Base-by-base conservation (phyloP, 1,139 yeast genomes). In the Candida frijolesensis region DNA sequence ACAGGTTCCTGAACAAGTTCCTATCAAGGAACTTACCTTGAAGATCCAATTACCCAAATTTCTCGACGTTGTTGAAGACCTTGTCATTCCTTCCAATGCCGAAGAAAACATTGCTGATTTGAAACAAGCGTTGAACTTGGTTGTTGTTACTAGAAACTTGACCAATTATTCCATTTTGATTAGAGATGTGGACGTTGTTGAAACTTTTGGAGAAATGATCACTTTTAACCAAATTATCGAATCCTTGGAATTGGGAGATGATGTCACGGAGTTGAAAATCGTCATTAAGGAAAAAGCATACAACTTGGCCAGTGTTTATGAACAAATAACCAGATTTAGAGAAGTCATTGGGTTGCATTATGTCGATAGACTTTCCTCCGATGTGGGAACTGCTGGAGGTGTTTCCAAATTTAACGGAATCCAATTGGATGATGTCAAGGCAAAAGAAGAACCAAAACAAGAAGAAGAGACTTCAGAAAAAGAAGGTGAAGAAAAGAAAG, bases 81-180 rank as follows among this genome's bases (percentile, higher is more conserved):
- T 57, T 33, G 22, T 35, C 11, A 50, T 58, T 29, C 57, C 59
- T 14, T 57, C 72, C 34, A 60, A 71, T 14, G 55, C 54, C 11
- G 63, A 68, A 33, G 89, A 84, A 57, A 68, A 83, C 29, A 62
- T 87, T 51, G 71, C 78, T 47, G 90, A 86, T 54, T 74, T 89
- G 51, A 78, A 73, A 57, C 84, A 82, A 62, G 77, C 86, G 22
- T 69, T 89, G 50, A 71, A 78, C 30, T 71, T 82, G 27, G 66
- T 82, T 34, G 82, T 86, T 12, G 73, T 75, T 30, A 78, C 85
- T 42, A 78, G 79, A 58, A 85, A 82, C 51, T 76, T 79, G 60
- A 85, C 95, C 37, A 80, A 83, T 60, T 89, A 83, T 62, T 70
- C 77, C 7, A 70, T 89, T 30, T 63, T 59, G 47, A 63, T 66